phyloP scores from a whole-genome alignment of 495 filamentous ascomycete species.

The Umbilicaria muhlenbergii region DNA sequence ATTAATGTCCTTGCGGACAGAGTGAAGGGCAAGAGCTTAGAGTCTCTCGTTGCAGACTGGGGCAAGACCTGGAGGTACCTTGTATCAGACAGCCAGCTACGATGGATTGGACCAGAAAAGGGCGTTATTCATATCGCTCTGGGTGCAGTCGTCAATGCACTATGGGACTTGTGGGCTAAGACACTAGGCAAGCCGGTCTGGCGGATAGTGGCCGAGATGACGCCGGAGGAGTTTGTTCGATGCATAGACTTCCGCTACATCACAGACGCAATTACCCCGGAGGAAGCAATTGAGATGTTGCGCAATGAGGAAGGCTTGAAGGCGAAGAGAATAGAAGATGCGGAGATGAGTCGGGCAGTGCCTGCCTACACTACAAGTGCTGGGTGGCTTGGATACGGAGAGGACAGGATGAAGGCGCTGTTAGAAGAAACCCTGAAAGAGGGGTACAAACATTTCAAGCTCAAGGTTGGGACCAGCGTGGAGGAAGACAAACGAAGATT shows the following conservation, averaged over 20 bases:
- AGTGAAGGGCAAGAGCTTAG: slow-evolving; percentile 55
- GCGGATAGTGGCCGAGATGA: slow-evolving; percentile 81
- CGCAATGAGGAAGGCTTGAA: slow-evolving; percentile 46
- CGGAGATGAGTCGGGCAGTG: slow-evolving; percentile 53
- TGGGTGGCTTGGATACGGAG: slow-evolving; percentile 86
- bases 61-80: slow-evolving; percentile 83
- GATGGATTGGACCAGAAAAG: slow-evolving; percentile 94
- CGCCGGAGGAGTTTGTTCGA: slow-evolving; percentile 65
- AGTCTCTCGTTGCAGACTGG: slow-evolving; percentile 65
- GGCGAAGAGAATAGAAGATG: slow-evolving; percentile 49
- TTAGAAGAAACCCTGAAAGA: slow-evolving; percentile 54
- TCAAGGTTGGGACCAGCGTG: slow-evolving; percentile 68
- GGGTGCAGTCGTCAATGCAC: slow-evolving; percentile 77
- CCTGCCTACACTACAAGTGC: slow-evolving; percentile 86
- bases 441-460: slow-evolving; percentile 81
- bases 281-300: slow-evolving; percentile 64
- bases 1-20: slow-evolving; percentile 64
- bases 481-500: slow-evolving; percentile 56
- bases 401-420: slow-evolving; percentile 65
- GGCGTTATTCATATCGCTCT: slow-evolving; percentile 88
- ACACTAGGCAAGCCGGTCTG: slow-evolving; percentile 73
- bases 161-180: slow-evolving; percentile 96
- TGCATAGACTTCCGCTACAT: slow-evolving; percentile 93
- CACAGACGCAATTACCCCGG: slow-evolving; percentile 78
- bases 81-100: slow-evolving; percentile 74